These are phyloP conservation scores for Malassezia furfur DNA, from an alignment of 1,284 basidiomycete genomes.

Conservation along the genomic window DNA sequence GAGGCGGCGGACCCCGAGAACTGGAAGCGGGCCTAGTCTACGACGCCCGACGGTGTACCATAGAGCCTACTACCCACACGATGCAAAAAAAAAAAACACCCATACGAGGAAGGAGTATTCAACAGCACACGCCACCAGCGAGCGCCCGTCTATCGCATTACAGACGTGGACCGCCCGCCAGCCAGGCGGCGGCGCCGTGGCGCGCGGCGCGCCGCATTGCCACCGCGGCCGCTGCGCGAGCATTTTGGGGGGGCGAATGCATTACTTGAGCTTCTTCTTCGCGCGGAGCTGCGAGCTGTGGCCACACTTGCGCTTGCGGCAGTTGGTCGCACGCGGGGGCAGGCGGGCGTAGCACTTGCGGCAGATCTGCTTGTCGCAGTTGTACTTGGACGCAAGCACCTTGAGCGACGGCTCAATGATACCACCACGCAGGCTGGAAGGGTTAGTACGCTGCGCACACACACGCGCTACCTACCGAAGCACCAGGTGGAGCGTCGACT, in stretches of 20 bases:
- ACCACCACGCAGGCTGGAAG: conserved; percentile 84
- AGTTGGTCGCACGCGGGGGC: conserved; percentile 97
- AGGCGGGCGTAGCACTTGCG: conserved; percentile 99
- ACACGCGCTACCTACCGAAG: conserved; percentile 54
- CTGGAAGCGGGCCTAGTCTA: conserved; percentile 29
- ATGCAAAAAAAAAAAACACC: too few species aligned
- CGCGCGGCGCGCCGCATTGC: neutral
- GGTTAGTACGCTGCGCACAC: neutral
- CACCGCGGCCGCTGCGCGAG: neutral
- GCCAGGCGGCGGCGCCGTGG: neutral
- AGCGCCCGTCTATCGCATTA: conserved; percentile 5
- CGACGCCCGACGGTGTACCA: neutral
- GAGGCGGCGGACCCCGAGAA: conserved; percentile 25
- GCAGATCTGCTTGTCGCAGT: conserved; percentile 65
- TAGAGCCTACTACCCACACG: neutral
- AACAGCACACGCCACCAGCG: conserved; percentile 1
- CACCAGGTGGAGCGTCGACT: conserved; percentile 92
- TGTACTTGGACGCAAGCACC: conserved; percentile 79
- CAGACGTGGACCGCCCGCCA: conserved; percentile 1
- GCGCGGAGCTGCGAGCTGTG: conserved; percentile 53
- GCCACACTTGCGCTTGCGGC: conserved; percentile 61
- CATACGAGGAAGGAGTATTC: neutral
- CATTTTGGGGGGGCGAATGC: neutral
- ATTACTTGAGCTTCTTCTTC: conserved; percentile 90
- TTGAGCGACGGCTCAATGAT: conserved; percentile 99